Base-by-base conservation (phyloP, 352 stramenopile genomes). In the Globisporangium takayamanum region DNA sequence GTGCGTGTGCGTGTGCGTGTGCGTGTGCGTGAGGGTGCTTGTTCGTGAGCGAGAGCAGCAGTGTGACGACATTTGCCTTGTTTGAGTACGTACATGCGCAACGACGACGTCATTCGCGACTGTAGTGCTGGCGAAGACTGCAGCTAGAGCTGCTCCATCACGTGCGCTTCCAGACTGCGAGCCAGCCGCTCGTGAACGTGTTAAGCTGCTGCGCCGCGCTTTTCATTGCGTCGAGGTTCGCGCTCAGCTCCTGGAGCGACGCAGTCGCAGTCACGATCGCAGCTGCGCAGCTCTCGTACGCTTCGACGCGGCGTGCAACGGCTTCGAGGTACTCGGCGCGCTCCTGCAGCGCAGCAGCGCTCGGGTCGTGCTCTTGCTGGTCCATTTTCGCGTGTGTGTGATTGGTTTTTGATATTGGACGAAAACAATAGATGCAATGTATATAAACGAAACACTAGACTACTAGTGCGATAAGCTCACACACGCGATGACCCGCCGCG, bases 171-270 rank as follows among this genome's bases (percentile, higher is more conserved):
- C 81, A 91, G 28, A 89, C 81, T 2, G 78, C 73, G 57, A 91
- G 57, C 81, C 81, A 91, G 26, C 75, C 74, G 47, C 78, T 69
- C 10, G 81, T 89, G 65, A 89, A 87, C 37, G 78, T 67, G 54
- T 91, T 91, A 33, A 91, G 63, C 70, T 89, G 81, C 58, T 86
- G 77, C 45, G 79, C 77, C 52, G 77, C 76, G 47, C 62, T 67
- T 49, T 82, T 75, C 78, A 91, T 88, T 47, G 69, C 61, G 37
- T 88, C 73, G 28, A 89, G 37, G 42, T 88, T 80, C 18, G 54
- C 60, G 64, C 79, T 88, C 51, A 91, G 79, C 67, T 87, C 66
- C 60, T 87, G 68, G 16, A 91, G 66, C 50, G 76, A 87, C 51
- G 70, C 70, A 26, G 81, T 87, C 46, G 73, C 67, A 46, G 68